Evolutionary conservation across 164 flowering plant species (phyloP).

Genomic region (Echeveria elegans): DNA sequence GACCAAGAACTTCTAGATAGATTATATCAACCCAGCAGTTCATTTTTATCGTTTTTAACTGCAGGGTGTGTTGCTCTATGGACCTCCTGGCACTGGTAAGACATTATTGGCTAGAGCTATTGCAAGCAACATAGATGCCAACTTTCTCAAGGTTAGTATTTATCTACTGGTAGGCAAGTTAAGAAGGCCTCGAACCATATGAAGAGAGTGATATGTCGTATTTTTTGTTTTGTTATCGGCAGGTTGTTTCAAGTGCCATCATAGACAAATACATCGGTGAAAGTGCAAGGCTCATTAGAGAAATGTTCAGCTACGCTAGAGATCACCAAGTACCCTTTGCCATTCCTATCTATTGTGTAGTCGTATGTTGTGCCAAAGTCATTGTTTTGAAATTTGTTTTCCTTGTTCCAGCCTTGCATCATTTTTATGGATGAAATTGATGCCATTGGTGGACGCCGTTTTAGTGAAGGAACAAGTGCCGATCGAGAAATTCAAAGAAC

Average conservation of each 20-base stretch:
- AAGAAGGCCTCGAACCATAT: neutral
- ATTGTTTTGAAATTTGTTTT: too few species aligned
- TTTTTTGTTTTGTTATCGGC: constrained; percentile 2
- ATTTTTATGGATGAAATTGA: constrained; percentile 99
- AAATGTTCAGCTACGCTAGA: constrained; percentile 94
- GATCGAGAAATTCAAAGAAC: constrained; percentile 97
- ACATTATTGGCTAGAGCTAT: constrained; percentile 92
- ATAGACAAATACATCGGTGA: constrained; percentile 96
- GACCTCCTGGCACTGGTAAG: constrained; percentile 98
- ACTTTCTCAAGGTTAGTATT: constrained; percentile 68
- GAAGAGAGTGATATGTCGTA: neutral
- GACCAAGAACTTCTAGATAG: too few species aligned
- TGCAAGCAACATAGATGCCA: constrained; percentile 96
- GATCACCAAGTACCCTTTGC: constrained; percentile 68
- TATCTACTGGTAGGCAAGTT: neutral
- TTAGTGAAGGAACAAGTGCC: constrained; percentile 90
- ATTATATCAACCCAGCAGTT: neutral
- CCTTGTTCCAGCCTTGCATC: constrained; percentile 75
- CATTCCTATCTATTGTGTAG: neutral
- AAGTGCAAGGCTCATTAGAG: constrained; percentile 90
- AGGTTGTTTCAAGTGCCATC: constrained; percentile 96
- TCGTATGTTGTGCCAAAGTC: neutral
- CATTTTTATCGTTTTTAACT: constrained; percentile 3
- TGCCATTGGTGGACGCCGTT: constrained; percentile 96
- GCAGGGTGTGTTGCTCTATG: constrained; percentile 96